Base-by-base conservation (phyloP, 495 filamentous ascomycete genomes). In the Aspergillus biplanus region DNA sequence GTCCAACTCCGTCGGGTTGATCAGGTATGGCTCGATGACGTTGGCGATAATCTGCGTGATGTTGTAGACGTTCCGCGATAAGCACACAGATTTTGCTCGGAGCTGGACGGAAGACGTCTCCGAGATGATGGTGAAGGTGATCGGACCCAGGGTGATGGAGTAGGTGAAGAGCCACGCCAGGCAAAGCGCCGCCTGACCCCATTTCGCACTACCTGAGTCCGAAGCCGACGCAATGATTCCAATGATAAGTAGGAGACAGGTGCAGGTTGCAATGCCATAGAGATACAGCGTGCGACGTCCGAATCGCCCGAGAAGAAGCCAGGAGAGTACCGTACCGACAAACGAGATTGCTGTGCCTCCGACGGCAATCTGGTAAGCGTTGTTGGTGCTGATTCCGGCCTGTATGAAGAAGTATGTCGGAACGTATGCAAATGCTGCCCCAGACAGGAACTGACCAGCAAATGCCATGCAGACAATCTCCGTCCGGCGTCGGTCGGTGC, bases 321-420 rank as follows among this genome's bases (percentile, higher is more conserved):
- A 87, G 0, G 82, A 86, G 11, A 83, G 56, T 1, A 82, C 66
- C 0, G 83, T 86, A 2, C 82, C 83, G 3, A 86, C 75, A 64
- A 88, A 86, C 66, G 86, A 86, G 27, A 92, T 83, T 5, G 76
- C 86, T 55, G 90, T 89, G 58, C 65, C 71, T 54, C 73, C 80
- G 37, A 76, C 77, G 18, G 69, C 76, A 55, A 73, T 65, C 64
- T 72, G 76, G 68, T 88, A 92, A 0, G 90, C 82, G 34, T 80
- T 78, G 33, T 72, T 66, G 6, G 72, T 65, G 35, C 70, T 59
- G 15, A 92, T 82, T 1, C 90, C 90, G 5, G 90, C 90, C 61
- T 89, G 86, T 46, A 83, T 78, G 56, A 90, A 83, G 80, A 92
- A 92, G 69, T 91, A 87, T 21, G 86, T 89, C 2, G 86, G 86